phyloP scores from a whole-genome alignment of 352 stramenopile genomes.

The Paralagenidium karlingii region DNA sequence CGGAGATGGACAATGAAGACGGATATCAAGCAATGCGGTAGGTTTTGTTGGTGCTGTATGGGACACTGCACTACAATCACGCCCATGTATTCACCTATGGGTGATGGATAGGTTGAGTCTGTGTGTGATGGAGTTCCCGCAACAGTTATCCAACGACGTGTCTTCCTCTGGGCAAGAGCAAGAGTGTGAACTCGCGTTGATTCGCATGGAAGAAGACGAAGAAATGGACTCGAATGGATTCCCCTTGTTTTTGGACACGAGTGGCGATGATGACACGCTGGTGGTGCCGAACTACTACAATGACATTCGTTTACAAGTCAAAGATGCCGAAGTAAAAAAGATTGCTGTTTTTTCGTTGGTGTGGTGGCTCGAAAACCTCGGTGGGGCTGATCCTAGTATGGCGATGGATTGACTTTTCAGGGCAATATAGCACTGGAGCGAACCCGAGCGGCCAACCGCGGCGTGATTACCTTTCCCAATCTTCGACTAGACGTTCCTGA shows the following conservation, averaged over 20 bases:
- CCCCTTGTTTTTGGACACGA: slow-evolving; percentile 58
- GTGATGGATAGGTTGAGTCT: slow-evolving; percentile 1
- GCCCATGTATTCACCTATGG: background rate
- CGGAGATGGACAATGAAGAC: slow-evolving; percentile 50
- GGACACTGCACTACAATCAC: background rate
- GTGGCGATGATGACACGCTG: slow-evolving; percentile 48
- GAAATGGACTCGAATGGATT: slow-evolving; percentile 29
- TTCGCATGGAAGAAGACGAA: slow-evolving; percentile 76
- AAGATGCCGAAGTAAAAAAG: slow-evolving; percentile 37
- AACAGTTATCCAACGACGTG: slow-evolving; percentile 55
- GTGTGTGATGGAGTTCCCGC: slow-evolving; percentile 67
- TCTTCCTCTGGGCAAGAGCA: too few relatives aligned
- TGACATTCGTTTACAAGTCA: slow-evolving; percentile 37
- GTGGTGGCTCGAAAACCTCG: too few relatives aligned
- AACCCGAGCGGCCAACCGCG: slow-evolving; percentile 24
- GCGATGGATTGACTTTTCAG: slow-evolving; percentile 7
- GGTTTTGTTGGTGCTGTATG: too few relatives aligned
- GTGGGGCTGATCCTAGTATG: too few relatives aligned
- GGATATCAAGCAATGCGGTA: slow-evolving; percentile 49
- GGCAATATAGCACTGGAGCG: slow-evolving; percentile 48
- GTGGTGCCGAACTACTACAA: slow-evolving; percentile 54
- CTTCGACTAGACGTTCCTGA: slow-evolving; percentile 49
- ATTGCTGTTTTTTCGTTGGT: too few relatives aligned
- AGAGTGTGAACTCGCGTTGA: slow-evolving; percentile 40
- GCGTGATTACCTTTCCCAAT: slow-evolving; percentile 38